phyloP scores from a whole-genome alignment of 352 stramenopile genomes.

The Phytophthora citrophthora region DNA sequence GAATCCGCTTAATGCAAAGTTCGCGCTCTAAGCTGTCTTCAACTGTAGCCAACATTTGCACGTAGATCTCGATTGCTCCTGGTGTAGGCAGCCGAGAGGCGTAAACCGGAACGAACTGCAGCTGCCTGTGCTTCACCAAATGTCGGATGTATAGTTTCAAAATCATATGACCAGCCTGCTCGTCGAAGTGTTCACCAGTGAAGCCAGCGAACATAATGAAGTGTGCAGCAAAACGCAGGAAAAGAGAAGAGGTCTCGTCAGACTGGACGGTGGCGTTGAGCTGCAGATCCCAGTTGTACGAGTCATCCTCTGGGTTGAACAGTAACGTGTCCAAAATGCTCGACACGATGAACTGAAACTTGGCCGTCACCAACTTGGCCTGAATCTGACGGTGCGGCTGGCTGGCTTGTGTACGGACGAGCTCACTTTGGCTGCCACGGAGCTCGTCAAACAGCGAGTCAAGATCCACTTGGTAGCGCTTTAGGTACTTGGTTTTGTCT shows the following conservation, averaged over 20 bases:
- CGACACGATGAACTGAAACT: constrained; percentile 81
- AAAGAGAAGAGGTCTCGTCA: constrained; percentile 57
- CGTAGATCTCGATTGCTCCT: constrained; percentile 73
- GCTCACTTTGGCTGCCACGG: constrained; percentile 59
- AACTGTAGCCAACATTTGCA: constrained; percentile 70
- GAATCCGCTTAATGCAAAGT: constrained; percentile 68
- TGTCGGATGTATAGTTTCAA: constrained; percentile 86
- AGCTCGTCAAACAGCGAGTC: constrained; percentile 84
- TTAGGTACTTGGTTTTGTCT: constrained; percentile 79
- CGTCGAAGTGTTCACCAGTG: constrained; percentile 73
- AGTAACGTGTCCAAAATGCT: constrained; percentile 65
- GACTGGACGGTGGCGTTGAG: constrained; percentile 47
- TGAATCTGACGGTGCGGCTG: constrained; percentile 81
- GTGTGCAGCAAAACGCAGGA: constrained; percentile 82
- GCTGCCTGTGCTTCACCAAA: constrained; percentile 78
- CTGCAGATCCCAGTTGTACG: constrained; percentile 76
- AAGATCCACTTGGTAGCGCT: constrained; percentile 72
- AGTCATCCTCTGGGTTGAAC: constrained; percentile 48
- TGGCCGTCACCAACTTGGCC: constrained; percentile 76
- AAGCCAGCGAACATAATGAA: constrained; percentile 80
- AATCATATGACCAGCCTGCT: constrained; percentile 75
- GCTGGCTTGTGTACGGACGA: constrained; percentile 72
- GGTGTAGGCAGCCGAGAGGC: constrained; percentile 63
- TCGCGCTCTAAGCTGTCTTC: constrained; percentile 73
- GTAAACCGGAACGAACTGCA: constrained; percentile 81